phyloP scores from a whole-genome alignment of 1,284 basidiomycete genomes.

The Bjerkandera adusta region DNA sequence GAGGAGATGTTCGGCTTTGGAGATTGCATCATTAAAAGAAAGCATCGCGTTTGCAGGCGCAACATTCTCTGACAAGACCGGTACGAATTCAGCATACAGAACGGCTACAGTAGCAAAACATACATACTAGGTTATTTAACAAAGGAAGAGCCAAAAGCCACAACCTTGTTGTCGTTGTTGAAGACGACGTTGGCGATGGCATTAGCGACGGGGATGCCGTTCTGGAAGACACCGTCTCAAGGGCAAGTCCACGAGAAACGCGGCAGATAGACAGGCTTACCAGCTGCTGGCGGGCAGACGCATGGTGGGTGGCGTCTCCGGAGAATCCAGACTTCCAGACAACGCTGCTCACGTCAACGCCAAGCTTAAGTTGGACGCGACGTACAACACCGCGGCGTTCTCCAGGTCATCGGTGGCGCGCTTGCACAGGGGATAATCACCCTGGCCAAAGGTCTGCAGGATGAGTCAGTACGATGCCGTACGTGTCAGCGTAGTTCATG shows the following conservation, averaged over 20 bases:
- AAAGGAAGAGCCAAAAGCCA: constrained; percentile 50
- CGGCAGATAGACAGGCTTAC: constrained; percentile 26
- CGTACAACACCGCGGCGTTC: constrained; percentile 30
- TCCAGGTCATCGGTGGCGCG: constrained; percentile 28
- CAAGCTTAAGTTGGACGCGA: constrained; percentile 25
- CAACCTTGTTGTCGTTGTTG: constrained; percentile 37
- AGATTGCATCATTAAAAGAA: constrained; percentile 35
- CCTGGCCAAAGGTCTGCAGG: constrained; percentile 41
- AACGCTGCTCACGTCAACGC: constrained; percentile 23
- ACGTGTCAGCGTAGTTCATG: too few species aligned
- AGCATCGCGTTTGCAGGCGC: constrained; percentile 38
- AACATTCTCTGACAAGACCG: constrained; percentile 24
- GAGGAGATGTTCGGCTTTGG: constrained; percentile 38
- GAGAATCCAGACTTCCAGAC: constrained; percentile 27
- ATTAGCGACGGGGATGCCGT: constrained; percentile 41
- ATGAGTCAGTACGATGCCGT: not conserved
- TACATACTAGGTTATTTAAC: constrained; percentile 39
- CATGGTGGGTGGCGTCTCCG: constrained; percentile 31
- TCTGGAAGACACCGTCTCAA: constrained; percentile 22
- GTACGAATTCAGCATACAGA: not conserved
- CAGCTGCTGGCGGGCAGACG: constrained; percentile 38
- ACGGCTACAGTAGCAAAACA: not conserved
- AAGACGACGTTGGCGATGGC: constrained; percentile 46
- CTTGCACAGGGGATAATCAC: constrained; percentile 33
- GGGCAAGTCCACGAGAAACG: not conserved